Conservation (phyloP, 2,329 filamentous ascomycete species). For the Fusarium sp. region DNA sequence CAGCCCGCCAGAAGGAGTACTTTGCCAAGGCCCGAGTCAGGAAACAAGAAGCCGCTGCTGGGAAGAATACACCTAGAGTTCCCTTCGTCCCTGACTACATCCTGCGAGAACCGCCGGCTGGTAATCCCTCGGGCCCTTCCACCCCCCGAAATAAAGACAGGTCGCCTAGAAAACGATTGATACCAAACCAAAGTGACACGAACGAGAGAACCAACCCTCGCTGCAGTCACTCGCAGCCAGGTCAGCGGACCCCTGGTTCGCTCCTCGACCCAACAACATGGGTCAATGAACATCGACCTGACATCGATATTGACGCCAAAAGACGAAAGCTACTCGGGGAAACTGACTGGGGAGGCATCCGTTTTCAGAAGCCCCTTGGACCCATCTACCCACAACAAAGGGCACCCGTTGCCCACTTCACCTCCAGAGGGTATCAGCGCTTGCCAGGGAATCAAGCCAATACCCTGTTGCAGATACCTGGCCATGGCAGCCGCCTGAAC, state of each 20-base stretch:
- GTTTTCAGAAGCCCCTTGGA: conserved; percentile 47
- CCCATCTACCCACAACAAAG: conserved; percentile 36
- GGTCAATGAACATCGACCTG: not conserved
- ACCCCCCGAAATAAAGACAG: conserved; percentile 14
- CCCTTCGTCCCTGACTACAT: conserved; percentile 48
- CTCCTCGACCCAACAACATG: not conserved
- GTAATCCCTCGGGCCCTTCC: not conserved
- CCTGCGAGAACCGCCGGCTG: conserved; percentile 4
- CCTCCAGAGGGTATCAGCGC: not conserved
- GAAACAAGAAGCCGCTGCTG: conserved; percentile 27
- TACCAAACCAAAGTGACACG: conserved; percentile 8
- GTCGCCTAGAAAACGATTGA: conserved; percentile 19
- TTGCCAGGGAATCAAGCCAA: not conserved
- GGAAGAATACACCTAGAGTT: not conserved
- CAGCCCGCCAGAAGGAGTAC: conserved; percentile 52
- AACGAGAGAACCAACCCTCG: too few species aligned
- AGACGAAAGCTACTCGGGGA: conserved; percentile 44
- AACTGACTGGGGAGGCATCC: conserved; percentile 49
- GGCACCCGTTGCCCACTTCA: conserved; percentile 2
- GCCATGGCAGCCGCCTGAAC: not conserved
- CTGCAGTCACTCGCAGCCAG: not conserved
- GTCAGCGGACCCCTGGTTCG: not conserved
- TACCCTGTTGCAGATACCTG: not conserved
- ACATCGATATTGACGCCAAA: conserved; percentile 37
- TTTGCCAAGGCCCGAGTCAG: conserved; percentile 53